A percentile compares a stretch with the other conserved stretches of the same genome.
phyloP scores from a whole-genome alignment of 2,329 filamentous ascomycete genomes.

The Septoria linicola region DNA sequence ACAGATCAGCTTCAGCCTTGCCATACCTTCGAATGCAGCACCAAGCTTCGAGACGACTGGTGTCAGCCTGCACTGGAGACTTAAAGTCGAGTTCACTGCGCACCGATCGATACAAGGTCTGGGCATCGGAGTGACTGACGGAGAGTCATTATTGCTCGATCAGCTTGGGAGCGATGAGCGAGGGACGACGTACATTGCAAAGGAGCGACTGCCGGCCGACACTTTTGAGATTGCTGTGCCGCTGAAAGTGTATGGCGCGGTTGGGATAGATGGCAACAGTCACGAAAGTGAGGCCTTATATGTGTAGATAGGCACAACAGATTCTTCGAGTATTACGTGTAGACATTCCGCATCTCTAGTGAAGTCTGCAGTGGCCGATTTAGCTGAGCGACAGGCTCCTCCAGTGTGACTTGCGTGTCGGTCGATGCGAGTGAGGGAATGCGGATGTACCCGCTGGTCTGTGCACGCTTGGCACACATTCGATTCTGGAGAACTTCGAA shows the following conservation, averaged over 20 bases:
- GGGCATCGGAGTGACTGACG: conserved; percentile 49
- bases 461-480: no score
- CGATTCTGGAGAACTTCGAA: no score
- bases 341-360: no score
- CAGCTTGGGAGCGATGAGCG: conserved; percentile 39
- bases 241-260: conserved; percentile 38
- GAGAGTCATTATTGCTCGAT: conserved; percentile 46
- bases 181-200: conserved; percentile 37
- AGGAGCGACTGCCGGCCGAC: conserved; percentile 38
- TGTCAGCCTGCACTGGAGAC: conserved; percentile 81
- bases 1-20: conserved; percentile 74
- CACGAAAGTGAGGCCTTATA: conserved; percentile 25
- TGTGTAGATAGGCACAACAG: conserved; percentile 21
- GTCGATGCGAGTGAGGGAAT: no score
- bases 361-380: no score
- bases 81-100: conserved; percentile 90
- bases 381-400: no score
- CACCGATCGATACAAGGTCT: conserved; percentile 26
- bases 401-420: no score
- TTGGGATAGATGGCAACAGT: conserved; percentile 26
- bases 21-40: conserved; percentile 78
- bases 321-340: no score
- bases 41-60: conserved; percentile 91
- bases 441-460: no score
- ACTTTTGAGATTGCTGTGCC: conserved; percentile 42